phyloP scores from a whole-genome alignment of 352 stramenopile species.

The Globisporangium irregulare region DNA sequence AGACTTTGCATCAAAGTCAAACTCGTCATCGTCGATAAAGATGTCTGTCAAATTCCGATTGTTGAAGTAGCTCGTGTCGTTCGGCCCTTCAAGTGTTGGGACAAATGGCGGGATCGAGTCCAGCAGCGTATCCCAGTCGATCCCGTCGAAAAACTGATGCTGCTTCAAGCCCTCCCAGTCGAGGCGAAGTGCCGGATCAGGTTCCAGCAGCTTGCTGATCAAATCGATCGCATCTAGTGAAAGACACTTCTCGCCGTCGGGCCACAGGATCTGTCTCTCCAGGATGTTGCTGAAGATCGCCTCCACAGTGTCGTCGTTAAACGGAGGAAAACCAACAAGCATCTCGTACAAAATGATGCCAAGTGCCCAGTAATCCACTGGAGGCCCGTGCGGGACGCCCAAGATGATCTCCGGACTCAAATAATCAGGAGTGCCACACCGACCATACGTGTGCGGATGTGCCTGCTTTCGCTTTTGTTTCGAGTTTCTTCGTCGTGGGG shows the following conservation, averaged over 20 bases:
- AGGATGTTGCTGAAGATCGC: conserved; percentile 88
- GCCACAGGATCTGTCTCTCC: conserved; percentile 82
- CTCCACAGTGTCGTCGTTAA: conserved; percentile 88
- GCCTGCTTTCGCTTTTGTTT: conserved; percentile 44
- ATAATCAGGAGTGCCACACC: conserved; percentile 87
- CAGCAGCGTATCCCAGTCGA: conserved; percentile 82
- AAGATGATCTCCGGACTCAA: conserved; percentile 88
- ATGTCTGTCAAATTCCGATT: conserved; percentile 85
- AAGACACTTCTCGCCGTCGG: conserved; percentile 84
- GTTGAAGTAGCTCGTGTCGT: conserved; percentile 91
- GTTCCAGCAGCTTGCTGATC: conserved; percentile 78
- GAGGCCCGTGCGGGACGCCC: conserved; percentile 56
- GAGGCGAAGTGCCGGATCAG: conserved; percentile 59
- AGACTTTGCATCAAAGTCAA: conserved; percentile 50
- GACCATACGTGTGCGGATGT: conserved; percentile 58
- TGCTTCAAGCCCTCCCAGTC: conserved; percentile 58
- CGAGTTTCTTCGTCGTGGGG: conserved; percentile 11
- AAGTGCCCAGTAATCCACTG: conserved; percentile 88
- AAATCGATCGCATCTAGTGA: conserved; percentile 79
- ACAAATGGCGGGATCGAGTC: conserved; percentile 83
- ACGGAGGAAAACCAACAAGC: conserved; percentile 85
- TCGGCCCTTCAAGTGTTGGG: conserved; percentile 77
- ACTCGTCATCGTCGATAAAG: conserved; percentile 83
- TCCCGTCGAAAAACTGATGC: conserved; percentile 73
- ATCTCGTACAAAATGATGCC: conserved; percentile 92